A percentile compares a stretch with the other conserved stretches of the same genome.
phyloP scores from a whole-genome alignment of 208 protist genomes.

The Trypanosoma cruzi region DNA sequence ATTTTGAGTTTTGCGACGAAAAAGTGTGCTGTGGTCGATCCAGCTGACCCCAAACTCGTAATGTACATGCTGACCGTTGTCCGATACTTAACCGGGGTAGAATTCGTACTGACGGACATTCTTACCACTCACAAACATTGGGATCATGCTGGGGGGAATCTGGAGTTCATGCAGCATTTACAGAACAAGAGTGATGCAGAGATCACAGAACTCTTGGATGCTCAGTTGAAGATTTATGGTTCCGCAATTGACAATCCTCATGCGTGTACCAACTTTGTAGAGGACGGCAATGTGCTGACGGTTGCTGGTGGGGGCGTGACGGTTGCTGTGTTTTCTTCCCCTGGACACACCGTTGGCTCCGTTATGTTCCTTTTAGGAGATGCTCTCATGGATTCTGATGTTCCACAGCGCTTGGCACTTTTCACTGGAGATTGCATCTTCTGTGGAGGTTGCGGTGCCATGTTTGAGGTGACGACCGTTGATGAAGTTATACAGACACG shows the following conservation, averaged over 20 bases:
- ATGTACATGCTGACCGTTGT: slow-evolving; percentile 49
- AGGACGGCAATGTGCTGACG: slow-evolving; percentile 41
- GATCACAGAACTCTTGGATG: not conserved
- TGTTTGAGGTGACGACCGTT: slow-evolving; percentile 85
- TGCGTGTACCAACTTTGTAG: slow-evolving; percentile 56
- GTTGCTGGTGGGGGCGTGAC: slow-evolving; percentile 49
- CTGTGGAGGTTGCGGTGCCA: slow-evolving; percentile 87
- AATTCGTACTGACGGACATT: slow-evolving; percentile 72
- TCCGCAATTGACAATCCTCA: slow-evolving; percentile 67
- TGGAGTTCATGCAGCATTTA: slow-evolving; percentile 43
- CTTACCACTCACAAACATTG: slow-evolving; percentile 97
- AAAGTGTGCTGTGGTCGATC: slow-evolving; percentile 70
- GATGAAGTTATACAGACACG: slow-evolving; percentile 50
- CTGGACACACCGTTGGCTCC: slow-evolving; percentile 85
- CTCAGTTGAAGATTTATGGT: slow-evolving; percentile 62
- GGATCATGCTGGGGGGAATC: slow-evolving; percentile 95
- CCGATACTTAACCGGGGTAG: slow-evolving; percentile 21
- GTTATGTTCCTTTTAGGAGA: slow-evolving; percentile 73
- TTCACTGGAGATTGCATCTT: slow-evolving; percentile 96
- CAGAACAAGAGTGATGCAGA: not conserved
- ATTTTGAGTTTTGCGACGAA: slow-evolving; percentile 62
- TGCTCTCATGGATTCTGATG: slow-evolving; percentile 22
- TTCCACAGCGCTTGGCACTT: slow-evolving; percentile 47
- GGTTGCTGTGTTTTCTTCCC: slow-evolving; percentile 64
- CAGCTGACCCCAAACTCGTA: slow-evolving; percentile 67